These are phyloP conservation scores for Purpureocillium lavendulum DNA, from an alignment of 2,329 filamentous ascomycete genomes.

Conservation along the genomic window DNA sequence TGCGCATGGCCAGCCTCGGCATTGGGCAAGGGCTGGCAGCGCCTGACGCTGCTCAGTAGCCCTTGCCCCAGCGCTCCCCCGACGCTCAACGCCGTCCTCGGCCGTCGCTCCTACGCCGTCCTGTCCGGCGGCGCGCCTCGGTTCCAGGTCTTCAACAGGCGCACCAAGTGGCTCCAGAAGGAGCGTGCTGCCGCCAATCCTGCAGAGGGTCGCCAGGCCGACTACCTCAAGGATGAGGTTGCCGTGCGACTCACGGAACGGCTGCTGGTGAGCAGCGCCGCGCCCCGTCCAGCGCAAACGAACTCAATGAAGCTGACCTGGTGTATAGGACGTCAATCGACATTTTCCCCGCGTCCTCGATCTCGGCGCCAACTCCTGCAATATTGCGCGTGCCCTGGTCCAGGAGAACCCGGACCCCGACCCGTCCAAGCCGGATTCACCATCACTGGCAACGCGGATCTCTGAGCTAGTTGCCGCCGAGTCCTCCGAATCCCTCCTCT, in stretches of 20 bases:
- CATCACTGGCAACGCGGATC: constrained; percentile 64
- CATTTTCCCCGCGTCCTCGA: constrained; percentile 79
- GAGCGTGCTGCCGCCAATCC: constrained; percentile 70
- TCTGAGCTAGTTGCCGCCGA: constrained; percentile 72
- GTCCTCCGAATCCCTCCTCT: constrained; percentile 66
- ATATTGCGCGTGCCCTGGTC: constrained; percentile 76
- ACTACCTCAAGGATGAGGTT: constrained; percentile 92
- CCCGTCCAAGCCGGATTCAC: constrained; percentile 44
- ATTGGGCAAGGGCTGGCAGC: constrained; percentile 16
- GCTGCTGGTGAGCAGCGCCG: constrained; percentile 57
- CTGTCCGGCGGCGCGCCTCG: constrained; percentile 69
- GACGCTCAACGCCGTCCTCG: constrained; percentile 5
- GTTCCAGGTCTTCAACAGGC: constrained; percentile 85
- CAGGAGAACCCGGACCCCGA: constrained; percentile 58
- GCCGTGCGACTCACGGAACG: constrained; percentile 77
- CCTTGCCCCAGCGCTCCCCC: constrained; percentile 8
- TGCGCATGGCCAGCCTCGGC: constrained; percentile 15
- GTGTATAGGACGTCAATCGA: constrained; percentile 76
- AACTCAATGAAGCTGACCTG: neutral
- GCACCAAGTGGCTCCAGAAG: constrained; percentile 83
- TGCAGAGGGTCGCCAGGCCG: constrained; percentile 67
- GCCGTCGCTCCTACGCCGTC: constrained; percentile 60
- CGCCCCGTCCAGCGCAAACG: neutral
- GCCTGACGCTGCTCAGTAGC: constrained; percentile 10
- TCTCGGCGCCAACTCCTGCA: constrained; percentile 91